Evolutionary conservation across 164 flowering plant genomes (phyloP).

Genomic region (Kingdonia uniflora): DNA sequence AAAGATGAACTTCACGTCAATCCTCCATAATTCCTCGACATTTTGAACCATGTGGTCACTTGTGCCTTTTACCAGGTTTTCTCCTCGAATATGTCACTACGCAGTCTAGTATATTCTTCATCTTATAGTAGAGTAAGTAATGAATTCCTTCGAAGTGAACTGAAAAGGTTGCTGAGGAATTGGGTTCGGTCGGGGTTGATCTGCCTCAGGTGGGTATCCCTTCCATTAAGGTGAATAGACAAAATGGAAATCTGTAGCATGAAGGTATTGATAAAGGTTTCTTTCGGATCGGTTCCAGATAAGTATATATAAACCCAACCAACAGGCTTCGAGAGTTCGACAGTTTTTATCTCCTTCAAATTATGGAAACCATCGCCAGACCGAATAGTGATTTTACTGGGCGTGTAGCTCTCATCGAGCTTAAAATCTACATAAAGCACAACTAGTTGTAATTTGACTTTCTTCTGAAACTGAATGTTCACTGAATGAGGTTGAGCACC

Average conservation of each 20-base stretch:
- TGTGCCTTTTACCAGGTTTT: no score
- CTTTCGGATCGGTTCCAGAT: slow-evolving; percentile 86
- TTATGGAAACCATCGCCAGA: slow-evolving; percentile 97
- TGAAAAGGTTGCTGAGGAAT: slow-evolving; percentile 85
- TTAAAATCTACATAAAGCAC: slow-evolving; percentile 89
- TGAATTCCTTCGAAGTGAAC: slow-evolving; percentile 81
- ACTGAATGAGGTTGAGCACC: slow-evolving; percentile 94
- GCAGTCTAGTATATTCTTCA: slow-evolving; percentile 5
- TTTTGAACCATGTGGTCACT: no score
- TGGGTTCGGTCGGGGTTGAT: slow-evolving; percentile 87
- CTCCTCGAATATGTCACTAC: no score
- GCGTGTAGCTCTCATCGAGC: slow-evolving; percentile 72
- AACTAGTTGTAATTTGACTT: slow-evolving; percentile 78
- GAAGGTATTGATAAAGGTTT: slow-evolving; percentile 82
- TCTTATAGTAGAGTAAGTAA: slow-evolving; percentile 53
- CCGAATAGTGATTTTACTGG: slow-evolving; percentile 36
- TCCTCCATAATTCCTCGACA: no score
- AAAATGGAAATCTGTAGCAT: slow-evolving; percentile 86
- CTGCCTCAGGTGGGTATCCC: slow-evolving; percentile 97
- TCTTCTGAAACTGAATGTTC: slow-evolving; percentile 87
- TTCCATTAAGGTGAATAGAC: slow-evolving; percentile 90
- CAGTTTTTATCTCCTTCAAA: slow-evolving; percentile 82
- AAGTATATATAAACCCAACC: slow-evolving; percentile 84
- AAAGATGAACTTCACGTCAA: no score
- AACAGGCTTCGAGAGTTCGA: slow-evolving; percentile 75